Base-by-base conservation (phyloP, 352 stramenopile genomes). In the Globisporangium barbulae region DNA sequence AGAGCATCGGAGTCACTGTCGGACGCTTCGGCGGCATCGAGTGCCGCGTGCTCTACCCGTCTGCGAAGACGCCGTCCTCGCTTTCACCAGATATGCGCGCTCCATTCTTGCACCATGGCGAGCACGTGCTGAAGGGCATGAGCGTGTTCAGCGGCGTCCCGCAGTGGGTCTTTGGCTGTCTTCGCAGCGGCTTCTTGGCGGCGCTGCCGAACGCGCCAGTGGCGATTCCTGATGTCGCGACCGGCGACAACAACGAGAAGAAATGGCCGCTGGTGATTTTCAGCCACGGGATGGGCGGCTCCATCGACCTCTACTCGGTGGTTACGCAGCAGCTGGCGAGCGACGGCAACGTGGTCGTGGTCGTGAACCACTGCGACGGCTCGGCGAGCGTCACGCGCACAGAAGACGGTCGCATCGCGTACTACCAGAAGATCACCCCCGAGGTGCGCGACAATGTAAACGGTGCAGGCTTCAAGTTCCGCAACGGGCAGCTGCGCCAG, bases 241-340 rank as follows among this genome's bases (percentile, higher is more conserved):
- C 17, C 30, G 15, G 31, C 10, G 25, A 56, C 28, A 28, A 28
- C 25, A 28, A 28, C 25, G 31, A 53, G n/a, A 52, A 64, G 22
- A 71, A 72, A 7, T 91, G 79, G 79, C 78, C 81, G 0, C 41
- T 89, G 7, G 65, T 86, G 7, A 68, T 91, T 56, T 91, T 87
- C 64, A 89, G 77, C 44, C 81, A 91, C 62, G 81, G 81, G 1
- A 61, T 91, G 9, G 77, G 71, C 4, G 79, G 81, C 4, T 79
- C 73, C 13, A 62, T 91, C 15, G 81, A 89, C 64, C 59, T 91
- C 31, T 91, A 91, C 63, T 78, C 81, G 59, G 71, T 68, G 54
- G 59, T 89, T 49, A 80, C 81, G 54, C 76, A 91, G 68, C 60
- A 86, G 58, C 74, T 91, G n/a, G 79, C 81, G n/a, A 91, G 81